phyloP scores from a whole-genome alignment of 306 rosid species.

The Nissolia schottii region DNA sequence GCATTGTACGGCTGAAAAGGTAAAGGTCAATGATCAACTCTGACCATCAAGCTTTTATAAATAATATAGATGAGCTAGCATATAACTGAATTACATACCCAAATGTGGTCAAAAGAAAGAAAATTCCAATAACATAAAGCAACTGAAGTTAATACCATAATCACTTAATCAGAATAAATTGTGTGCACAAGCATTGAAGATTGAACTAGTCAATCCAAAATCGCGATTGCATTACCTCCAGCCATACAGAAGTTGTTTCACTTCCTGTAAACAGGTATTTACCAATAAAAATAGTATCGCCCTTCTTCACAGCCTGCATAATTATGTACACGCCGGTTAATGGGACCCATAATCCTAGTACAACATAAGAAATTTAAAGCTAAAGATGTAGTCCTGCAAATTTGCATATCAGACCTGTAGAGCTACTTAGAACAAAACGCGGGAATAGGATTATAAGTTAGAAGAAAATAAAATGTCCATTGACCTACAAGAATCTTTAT shows the following conservation, averaged over 20 bases:
- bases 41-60: neutral
- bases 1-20: neutral
- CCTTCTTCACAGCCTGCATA: slow-evolving; percentile 43
- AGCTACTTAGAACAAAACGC: neutral
- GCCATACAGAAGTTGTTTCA: slow-evolving; percentile 43
- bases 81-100: neutral
- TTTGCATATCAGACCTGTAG: neutral
- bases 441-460: neutral
- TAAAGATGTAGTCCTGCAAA: neutral
- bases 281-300: slow-evolving; percentile 41
- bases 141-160: neutral
- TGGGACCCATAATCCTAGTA: neutral
- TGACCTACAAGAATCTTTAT: too few relatives aligned
- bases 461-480: neutral
- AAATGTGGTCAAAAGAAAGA: neutral
- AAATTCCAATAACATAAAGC: neutral
- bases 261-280: slow-evolving; percentile 39
- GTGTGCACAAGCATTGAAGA: neutral
- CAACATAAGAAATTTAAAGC: neutral
- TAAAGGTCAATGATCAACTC: neutral
- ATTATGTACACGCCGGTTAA: slow-evolving; percentile 2
- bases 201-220: neutral
- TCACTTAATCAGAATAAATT: neutral
- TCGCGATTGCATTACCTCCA: slow-evolving; percentile 29
- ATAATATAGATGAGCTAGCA: neutral